A percentile compares a stretch with the other conserved stretches of the same genome.
phyloP scores from a whole-genome alignment of 352 stramenopile species.

The Globisporangium takayamanum region DNA sequence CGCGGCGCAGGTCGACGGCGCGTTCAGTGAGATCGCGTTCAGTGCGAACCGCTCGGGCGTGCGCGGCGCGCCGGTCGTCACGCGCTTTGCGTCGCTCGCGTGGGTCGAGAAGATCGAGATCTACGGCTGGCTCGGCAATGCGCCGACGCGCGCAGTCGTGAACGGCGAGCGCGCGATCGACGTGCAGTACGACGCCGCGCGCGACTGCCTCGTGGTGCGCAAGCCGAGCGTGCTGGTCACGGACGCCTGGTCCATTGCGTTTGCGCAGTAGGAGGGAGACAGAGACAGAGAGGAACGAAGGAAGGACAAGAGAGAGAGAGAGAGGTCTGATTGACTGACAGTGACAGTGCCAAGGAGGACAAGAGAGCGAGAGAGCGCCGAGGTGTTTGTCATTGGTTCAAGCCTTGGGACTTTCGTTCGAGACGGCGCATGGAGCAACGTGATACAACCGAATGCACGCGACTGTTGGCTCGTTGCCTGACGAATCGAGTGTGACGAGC shows the following conservation, averaged over 20 bases:
- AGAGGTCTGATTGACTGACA: too few relatives aligned
- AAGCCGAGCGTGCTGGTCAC: slow-evolving; percentile 74
- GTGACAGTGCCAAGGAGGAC: too few relatives aligned
- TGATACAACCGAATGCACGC: too few relatives aligned
- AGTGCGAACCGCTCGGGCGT: slow-evolving; percentile 31
- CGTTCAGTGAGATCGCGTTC: slow-evolving; percentile 48
- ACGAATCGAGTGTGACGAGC: too few relatives aligned
- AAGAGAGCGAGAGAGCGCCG: too few relatives aligned
- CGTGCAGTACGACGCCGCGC: slow-evolving; percentile 57
- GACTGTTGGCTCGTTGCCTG: too few relatives aligned
- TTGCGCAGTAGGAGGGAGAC: slow-evolving; percentile 23
- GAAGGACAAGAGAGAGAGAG: slow-evolving; percentile 4
- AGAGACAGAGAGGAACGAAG: background rate
- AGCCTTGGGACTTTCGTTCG: too few relatives aligned
- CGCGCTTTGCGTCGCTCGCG: slow-evolving; percentile 41
- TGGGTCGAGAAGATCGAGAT: slow-evolving; percentile 87
- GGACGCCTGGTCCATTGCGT: slow-evolving; percentile 62
- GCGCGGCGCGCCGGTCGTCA: slow-evolving; percentile 19
- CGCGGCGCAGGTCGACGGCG: slow-evolving; percentile 40
- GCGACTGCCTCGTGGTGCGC: slow-evolving; percentile 71
- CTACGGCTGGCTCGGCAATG: slow-evolving; percentile 44
- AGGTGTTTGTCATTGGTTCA: too few relatives aligned
- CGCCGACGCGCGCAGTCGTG: slow-evolving; percentile 41
- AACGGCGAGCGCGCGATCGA: slow-evolving; percentile 35
- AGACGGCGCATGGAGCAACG: too few relatives aligned